Evolutionary conservation across 2,329 filamentous ascomycete species (phyloP), one percentile per base, ranked within the genome.

Genomic region (Pseudogymnoascus destructans): DNA sequence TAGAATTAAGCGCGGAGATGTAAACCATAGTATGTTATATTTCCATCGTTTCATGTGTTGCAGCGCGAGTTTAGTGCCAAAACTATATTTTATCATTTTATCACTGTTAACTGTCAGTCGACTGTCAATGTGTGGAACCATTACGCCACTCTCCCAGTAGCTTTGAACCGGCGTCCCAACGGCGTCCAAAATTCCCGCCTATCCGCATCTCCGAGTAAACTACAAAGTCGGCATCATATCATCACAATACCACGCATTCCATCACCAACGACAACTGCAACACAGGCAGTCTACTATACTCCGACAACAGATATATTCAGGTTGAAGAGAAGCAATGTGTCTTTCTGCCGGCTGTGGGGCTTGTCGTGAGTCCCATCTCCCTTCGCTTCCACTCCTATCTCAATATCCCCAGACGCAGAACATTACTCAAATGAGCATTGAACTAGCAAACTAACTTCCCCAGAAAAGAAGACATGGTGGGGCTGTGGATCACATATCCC

Each of bases 391-490:
- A 27, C 38, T n/a, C 36, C 15, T 40, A 38, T 56, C 56, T 46
- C 30, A 35, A 59, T 61, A 36, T 58, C 57, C 15, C 35, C 55
- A 58, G 36, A 7, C 10, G 13, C 27, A 35, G 21, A 38, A 17
- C 19, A 17, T 21, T 30, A 13, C 61, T 55, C n/a, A 57, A 42
- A 33, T 40, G 42, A n/a, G 35, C 54, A n/a, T 25, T 30, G 25
- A 30, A 19, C 46, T 52, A 52, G n/a, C 3, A 52, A 52, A 30
- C 46, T 52, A 52, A 46, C 57, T 49, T 3, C 2, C 8, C 58
- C 60, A 76, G 77, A 75, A 55, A 79, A 79, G 61, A 63, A 70
- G 32, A 76, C 77, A 11, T 80, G 78, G 78, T 74, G 70, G 68
- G 77, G 77, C 58, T 79, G 78, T 66, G 76, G 76, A 55, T 69